Percentiles rank a stretch among this genome's conserved stretches.
These are phyloP conservation scores for Penicillium freii DNA, from an alignment of 2,329 filamentous ascomycete genomes.

Conservation along the genomic window DNA sequence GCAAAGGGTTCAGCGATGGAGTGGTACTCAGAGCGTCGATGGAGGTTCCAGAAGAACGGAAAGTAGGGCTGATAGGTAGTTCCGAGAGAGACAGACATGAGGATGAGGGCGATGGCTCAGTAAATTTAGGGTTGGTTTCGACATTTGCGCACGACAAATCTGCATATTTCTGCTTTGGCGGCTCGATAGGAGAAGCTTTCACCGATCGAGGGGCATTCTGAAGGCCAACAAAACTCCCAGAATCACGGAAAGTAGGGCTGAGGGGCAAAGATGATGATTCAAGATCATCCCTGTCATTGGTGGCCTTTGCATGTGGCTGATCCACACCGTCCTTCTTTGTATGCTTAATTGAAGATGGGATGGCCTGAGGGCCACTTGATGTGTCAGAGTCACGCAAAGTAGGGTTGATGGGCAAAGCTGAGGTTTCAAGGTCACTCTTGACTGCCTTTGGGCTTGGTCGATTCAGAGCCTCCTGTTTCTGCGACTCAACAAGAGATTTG, in stretches of 20 bases:
- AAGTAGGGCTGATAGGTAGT: slow-evolving; percentile 2
- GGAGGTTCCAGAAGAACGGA: background rate
- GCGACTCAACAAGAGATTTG: background rate
- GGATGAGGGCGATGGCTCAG: background rate
- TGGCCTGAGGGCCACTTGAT: background rate
- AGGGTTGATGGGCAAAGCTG: slow-evolving; percentile 6
- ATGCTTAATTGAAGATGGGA: background rate
- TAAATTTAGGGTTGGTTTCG: background rate
- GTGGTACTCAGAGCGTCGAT: background rate
- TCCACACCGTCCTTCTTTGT: background rate
- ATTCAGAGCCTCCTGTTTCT: background rate
- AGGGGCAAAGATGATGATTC: background rate
- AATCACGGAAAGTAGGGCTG: background rate
- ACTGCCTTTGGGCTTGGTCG: background rate
- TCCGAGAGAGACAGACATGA: background rate
- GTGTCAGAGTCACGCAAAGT: background rate
- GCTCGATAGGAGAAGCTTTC: background rate
- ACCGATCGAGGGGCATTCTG: background rate
- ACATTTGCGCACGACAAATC: background rate
- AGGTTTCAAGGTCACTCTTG: background rate
- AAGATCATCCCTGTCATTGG: background rate
- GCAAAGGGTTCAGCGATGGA: background rate
- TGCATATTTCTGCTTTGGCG: background rate
- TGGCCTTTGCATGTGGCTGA: background rate
- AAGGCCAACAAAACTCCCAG: background rate